Percentiles rank a stretch among this genome's conserved stretches.
phyloP scores from a whole-genome alignment of 2,329 filamentous ascomycete genomes.

The Neospermospora avenae region DNA sequence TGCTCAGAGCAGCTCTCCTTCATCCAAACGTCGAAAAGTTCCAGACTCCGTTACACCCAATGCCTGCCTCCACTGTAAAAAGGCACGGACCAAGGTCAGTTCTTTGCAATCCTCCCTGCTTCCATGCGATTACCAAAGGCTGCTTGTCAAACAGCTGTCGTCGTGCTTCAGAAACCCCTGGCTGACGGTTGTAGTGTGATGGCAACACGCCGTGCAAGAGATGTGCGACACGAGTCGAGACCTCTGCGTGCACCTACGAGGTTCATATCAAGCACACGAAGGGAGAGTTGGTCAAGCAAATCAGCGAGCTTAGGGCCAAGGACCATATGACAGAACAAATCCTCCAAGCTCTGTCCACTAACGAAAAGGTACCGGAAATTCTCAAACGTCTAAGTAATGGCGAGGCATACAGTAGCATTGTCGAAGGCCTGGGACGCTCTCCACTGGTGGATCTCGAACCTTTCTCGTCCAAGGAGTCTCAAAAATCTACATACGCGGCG shows the following conservation, averaged over 20 bases:
- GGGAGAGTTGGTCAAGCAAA: slow-evolving; percentile 34
- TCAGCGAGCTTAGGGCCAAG: slow-evolving; percentile 33
- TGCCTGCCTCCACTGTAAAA: slow-evolving; percentile 38
- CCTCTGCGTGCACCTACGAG: slow-evolving; percentile 33
- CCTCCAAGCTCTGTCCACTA: slow-evolving; percentile 29
- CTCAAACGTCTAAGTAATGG: slow-evolving; percentile 31
- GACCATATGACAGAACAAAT: slow-evolving; percentile 33
- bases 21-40: slow-evolving; percentile 33
- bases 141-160: not conserved
- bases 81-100: slow-evolving; percentile 37
- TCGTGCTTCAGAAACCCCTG: not conserved
- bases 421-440: slow-evolving; percentile 30
- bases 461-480: slow-evolving; percentile 28
- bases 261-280: slow-evolving; percentile 37
- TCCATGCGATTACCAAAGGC: not conserved
- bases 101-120: too few species aligned
- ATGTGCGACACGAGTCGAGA: slow-evolving; percentile 30
- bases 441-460: slow-evolving; percentile 23
- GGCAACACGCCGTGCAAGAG: slow-evolving; percentile 35
- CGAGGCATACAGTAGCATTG: slow-evolving; percentile 32
- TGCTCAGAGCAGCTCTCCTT: slow-evolving; percentile 16
- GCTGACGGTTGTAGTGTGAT: slow-evolving; percentile 34
- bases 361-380: slow-evolving; percentile 34
- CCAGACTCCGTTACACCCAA: slow-evolving; percentile 36
- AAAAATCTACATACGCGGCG: slow-evolving; percentile 24